Evolutionary conservation across 2,329 filamentous ascomycete species (phyloP).

Genomic region (Ophiosphaerella narmari): DNA sequence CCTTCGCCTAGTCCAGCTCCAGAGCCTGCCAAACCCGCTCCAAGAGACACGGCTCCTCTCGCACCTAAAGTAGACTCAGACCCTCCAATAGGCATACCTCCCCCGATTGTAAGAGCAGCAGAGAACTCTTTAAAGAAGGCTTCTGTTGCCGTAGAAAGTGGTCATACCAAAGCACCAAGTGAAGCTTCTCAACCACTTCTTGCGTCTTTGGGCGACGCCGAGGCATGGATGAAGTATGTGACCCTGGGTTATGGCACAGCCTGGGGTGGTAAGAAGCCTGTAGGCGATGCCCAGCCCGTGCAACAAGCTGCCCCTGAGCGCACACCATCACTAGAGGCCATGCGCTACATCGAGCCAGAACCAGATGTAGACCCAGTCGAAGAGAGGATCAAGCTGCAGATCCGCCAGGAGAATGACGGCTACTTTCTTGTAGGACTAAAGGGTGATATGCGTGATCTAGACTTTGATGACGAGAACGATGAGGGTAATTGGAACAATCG

Average conservation of each 20-base stretch:
- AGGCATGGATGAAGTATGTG: constrained; percentile 57
- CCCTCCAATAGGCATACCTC: constrained; percentile 49
- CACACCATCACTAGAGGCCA: constrained; percentile 26
- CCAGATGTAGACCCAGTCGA: constrained; percentile 56
- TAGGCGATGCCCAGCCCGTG: neutral
- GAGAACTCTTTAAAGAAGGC: constrained; percentile 52
- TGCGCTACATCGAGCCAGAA: constrained; percentile 44
- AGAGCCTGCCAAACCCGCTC: constrained; percentile 6
- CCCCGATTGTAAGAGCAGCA: constrained; percentile 52
- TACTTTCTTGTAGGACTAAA: constrained; percentile 71
- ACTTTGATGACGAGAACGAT: constrained; percentile 51
- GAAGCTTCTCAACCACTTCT: constrained; percentile 29
- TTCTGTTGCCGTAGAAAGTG: constrained; percentile 42
- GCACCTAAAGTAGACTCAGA: constrained; percentile 8
- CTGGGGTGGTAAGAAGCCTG: constrained; percentile 40
- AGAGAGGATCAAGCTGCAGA: constrained; percentile 63
- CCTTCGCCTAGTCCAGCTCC: constrained; percentile 4
- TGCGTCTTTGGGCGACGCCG: constrained; percentile 50
- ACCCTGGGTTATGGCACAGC: constrained; percentile 54
- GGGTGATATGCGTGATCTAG: constrained; percentile 63
- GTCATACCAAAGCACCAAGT: constrained; percentile 17
- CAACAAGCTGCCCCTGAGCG: constrained; percentile 5
- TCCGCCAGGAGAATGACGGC: constrained; percentile 52
- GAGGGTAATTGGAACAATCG: constrained; percentile 51
- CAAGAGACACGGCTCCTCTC: constrained; percentile 2